A percentile compares a stretch with the other conserved stretches of the same genome.
Conservation (phyloP, 75 land plant genomes). For the Azolla pinnata region DNA sequence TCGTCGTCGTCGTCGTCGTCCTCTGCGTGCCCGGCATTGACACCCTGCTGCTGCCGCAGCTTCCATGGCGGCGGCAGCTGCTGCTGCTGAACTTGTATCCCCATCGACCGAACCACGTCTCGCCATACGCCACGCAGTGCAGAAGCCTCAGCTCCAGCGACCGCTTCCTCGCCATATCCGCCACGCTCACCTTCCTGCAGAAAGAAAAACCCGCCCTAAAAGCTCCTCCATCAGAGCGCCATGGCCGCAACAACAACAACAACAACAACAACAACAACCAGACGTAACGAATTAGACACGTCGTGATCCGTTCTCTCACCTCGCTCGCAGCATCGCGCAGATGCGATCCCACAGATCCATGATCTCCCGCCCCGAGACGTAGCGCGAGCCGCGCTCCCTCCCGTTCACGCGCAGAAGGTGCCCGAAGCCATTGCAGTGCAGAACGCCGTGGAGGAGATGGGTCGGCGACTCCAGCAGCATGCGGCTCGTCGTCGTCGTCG, state of each 20-base stretch:
- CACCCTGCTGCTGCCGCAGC: conserved; percentile 77
- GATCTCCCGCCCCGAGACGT: conserved; percentile 50
- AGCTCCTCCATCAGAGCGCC: not conserved
- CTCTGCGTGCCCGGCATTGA: no score
- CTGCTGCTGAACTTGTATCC: conserved; percentile 69
- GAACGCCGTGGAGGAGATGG: conserved; percentile 77
- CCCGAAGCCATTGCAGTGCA: conserved; percentile 87
- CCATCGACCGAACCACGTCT: conserved; percentile 85
- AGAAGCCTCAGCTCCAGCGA: conserved; percentile 56
- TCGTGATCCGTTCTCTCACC: conserved; percentile 24
- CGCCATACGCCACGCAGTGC: conserved; percentile 56
- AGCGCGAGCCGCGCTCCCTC: conserved; percentile 56
- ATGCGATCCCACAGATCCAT: conserved; percentile 95
- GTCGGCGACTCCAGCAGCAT: conserved; percentile 34
- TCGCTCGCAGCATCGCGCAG: conserved; percentile 45
- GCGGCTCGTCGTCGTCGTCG: no score
- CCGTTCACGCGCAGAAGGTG: conserved; percentile 78
- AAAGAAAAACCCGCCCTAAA: not conserved
- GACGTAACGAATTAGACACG: not conserved
- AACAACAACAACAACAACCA: not conserved
- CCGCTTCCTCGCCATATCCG: conserved; percentile 52
- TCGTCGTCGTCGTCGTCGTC: no score
- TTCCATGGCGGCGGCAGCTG: conserved; percentile 75
- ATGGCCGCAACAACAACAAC: not conserved
- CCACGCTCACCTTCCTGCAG: conserved; percentile 64